Conservation (phyloP, 2,329 filamentous ascomycete species). For the Mollisia scopiformis region DNA sequence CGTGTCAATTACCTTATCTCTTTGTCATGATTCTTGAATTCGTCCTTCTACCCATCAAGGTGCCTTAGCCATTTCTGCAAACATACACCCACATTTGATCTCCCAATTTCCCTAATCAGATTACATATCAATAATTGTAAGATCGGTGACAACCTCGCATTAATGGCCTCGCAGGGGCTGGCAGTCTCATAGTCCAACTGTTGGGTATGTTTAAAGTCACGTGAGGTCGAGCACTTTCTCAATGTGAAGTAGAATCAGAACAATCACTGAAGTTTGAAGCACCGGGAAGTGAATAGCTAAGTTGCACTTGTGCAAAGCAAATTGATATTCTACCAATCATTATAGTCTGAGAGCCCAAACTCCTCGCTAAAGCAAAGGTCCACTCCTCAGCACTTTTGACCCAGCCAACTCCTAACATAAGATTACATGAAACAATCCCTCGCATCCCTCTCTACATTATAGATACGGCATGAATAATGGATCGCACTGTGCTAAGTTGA, state of each 20-base stretch:
- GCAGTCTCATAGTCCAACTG: too few relatives aligned
- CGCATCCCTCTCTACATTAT: constrained; percentile 44
- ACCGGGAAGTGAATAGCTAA: too few relatives aligned
- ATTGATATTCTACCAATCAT: background rate
- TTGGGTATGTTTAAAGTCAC: too few relatives aligned
- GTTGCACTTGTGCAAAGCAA: background rate
- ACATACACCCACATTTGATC: background rate
- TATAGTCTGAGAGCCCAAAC: background rate
- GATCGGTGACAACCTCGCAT: background rate
- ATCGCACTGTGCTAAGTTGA: constrained; percentile 86
- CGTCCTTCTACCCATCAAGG: background rate
- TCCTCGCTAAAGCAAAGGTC: background rate
- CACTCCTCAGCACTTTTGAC: background rate
- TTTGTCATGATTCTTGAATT: background rate
- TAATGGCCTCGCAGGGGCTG: background rate
- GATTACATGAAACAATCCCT: background rate
- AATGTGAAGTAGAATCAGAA: background rate
- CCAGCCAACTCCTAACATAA: background rate
- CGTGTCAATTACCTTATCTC: background rate
- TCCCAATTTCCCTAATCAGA: background rate
- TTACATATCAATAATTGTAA: background rate
- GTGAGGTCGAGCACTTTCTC: background rate
- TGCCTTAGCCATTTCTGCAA: background rate
- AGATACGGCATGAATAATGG: constrained; percentile 97
- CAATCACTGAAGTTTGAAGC: background rate